These are phyloP conservation scores for Penicillium malachiteum DNA, from an alignment of 495 filamentous ascomycete species.

Conservation along the genomic window DNA sequence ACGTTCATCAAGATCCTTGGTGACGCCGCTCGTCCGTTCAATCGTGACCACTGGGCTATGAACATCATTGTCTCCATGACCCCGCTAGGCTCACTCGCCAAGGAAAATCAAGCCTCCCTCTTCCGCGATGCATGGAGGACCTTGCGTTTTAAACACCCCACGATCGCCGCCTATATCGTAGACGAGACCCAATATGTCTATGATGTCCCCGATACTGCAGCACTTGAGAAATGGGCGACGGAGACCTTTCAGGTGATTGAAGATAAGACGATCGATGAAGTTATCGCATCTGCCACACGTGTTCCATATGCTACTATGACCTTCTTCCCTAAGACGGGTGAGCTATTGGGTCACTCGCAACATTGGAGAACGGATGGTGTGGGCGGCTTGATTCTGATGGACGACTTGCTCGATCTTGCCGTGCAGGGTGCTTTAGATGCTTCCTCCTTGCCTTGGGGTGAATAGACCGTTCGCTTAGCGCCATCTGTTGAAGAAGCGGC, in stretches of 20 bases:
- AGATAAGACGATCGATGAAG: constrained; percentile 2
- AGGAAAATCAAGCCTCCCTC: background rate
- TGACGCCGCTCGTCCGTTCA: constrained; percentile 5
- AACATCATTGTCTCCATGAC: constrained; percentile 5
- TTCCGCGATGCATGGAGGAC: constrained; percentile 3
- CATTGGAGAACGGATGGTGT: constrained; percentile 6
- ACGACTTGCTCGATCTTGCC: constrained; percentile 2
- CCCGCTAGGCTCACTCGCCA: constrained; percentile 5
- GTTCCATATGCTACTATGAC: constrained; percentile 7
- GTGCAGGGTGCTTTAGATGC: background rate
- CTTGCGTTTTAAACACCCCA: constrained; percentile 1
- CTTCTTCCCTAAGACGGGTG: constrained; percentile 2
- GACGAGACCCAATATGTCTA: constrained; percentile 5
- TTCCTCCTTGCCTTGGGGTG: constrained; percentile 2
- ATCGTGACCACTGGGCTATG: constrained; percentile 5
- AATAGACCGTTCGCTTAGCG: constrained; percentile 1
- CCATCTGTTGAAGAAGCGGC: background rate
- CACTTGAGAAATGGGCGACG: constrained; percentile 4
- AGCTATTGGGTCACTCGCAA: constrained; percentile 3
- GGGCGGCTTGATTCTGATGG: constrained; percentile 3
- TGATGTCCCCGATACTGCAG: background rate
- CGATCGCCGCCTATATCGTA: constrained; percentile 5
- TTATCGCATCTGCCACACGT: constrained; percentile 3
- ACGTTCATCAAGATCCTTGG: constrained; percentile 7
- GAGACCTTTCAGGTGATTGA: constrained; percentile 4